Base-by-base conservation (phyloP, 805 yeast species). In the Lachancea sp. region DNA sequence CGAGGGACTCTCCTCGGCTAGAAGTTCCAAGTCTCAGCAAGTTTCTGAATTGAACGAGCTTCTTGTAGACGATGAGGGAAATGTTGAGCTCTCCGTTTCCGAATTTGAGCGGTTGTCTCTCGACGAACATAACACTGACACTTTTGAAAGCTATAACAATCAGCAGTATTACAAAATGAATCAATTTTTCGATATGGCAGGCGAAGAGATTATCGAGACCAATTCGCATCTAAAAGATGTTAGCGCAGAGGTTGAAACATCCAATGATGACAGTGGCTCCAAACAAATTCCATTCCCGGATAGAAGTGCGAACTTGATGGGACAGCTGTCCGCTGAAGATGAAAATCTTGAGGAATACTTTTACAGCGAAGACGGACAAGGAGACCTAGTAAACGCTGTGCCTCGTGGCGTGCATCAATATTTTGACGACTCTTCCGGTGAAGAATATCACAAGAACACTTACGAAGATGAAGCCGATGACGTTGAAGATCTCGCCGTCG, bases 11-110 rank as follows among this genome's bases (percentile, higher is more conserved):
- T n/a, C 8, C 30, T 25, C 29, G 7, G 15, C 21, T 4, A 7
- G 16, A 16, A 21, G 8, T 5, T 7, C 15, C 5, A 8, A 16
- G 15, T 16, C 51, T 41, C 49, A 23, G 22, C 55, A 47, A 6
- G 44, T 26, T 9, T 46, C 41, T 11, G 52, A 49, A 8, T 15
- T 36, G 8, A 46, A 45, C 12, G 50, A 51, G 25, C 34, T 48
- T 15, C 45, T 44, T 16, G 40, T 54, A 2, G 54, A 54, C 39
- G 53, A 49, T 5, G 52, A 52, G 3, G 57, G 55, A 15, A 50
- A 54, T 34, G 33, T 29, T 21, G 45, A 30, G 31, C 21, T 43
- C 11, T 41, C 42, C 13, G 44, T 36, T 12, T 20, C 38, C 8
- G 46, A 42, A 13, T 30, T 39, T 5, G 39, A 38, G 13, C 40